Base-by-base conservation (phyloP, 345 rosid species). In the Aquilaria malaccensis region DNA sequence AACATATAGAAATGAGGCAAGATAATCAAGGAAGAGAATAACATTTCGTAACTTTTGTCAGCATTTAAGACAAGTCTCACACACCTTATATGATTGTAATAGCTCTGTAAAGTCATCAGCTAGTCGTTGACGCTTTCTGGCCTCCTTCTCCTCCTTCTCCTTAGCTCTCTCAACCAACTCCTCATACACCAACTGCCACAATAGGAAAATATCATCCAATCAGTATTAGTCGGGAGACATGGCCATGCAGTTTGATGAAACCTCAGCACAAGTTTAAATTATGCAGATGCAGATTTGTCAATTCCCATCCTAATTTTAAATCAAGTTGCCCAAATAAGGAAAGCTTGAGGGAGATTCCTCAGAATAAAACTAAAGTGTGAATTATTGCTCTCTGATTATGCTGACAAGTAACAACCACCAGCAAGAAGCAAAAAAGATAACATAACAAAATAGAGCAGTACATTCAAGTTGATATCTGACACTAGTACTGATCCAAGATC, bases 101-200 rank as follows among this genome's bases (percentile, higher is more conserved):
- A 91, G 76, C 50, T 76, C 77, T 3, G 84, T 78, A 75, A 91
- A 86, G 64, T 94, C 97, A 79, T 94, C 97, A 11, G 85, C 89
- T 63, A 86, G 77, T 58, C 88, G 91, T 68, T 86, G 96, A 58
- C 83, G 83, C 77, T 83, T 94, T 81, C 85, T 88, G 50, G 89
- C 95, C 76, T 91, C 99, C 79, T 88, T 94, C 74, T 83, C 97
- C 70, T 94, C 96, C 76, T 94, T 94, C 74, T 94, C 97, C 84
- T 81, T 91, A 37, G 81, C 83, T 74, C 96, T 83, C 74, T 88
- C 96, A 37, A 85, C 72, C 62, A 91, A 66, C 59, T 94, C 99
- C 61, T 88, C 89, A 50, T 73, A 94, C 60, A 94, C 72, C 75
- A 91, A 95, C 99, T 94, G 77, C 48, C 43, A 37, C 43, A 37